These are phyloP conservation scores for Dillenia suffruticosa DNA, from an alignment of 164 flowering plant genomes.

Conservation along the genomic window DNA sequence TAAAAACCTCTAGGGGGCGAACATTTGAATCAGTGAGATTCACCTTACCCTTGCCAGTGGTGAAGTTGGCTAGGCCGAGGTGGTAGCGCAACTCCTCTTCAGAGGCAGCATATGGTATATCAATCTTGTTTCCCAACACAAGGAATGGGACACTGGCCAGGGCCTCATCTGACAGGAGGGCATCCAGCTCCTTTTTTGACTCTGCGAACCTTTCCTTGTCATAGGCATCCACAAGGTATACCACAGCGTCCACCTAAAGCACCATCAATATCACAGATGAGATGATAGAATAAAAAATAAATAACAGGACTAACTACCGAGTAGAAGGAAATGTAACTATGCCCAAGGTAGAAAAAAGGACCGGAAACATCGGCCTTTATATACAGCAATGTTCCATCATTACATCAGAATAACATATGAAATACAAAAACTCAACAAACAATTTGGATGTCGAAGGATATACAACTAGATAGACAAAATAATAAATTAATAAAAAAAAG, in stretches of 20 bases:
- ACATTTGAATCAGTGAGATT: constrained; percentile 38
- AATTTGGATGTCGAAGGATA: no score
- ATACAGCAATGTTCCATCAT: no score
- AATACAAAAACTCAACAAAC: no score
- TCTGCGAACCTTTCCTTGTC: constrained; percentile 74
- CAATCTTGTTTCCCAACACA: constrained; percentile 50
- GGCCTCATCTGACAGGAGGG: constrained; percentile 61
- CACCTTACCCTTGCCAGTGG: constrained; percentile 69
- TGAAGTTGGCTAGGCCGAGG: constrained; percentile 50
- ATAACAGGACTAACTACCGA: background rate
- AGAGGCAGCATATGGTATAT: constrained; percentile 65
- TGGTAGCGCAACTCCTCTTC: constrained; percentile 52
- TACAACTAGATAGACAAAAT: no score
- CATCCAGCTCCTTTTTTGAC: constrained; percentile 65
- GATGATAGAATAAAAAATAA: background rate
- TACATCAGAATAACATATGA: no score
- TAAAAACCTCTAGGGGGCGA: constrained; percentile 59
- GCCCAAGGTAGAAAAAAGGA: no score
- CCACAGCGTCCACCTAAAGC: constrained; percentile 63
- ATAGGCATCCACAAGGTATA: constrained; percentile 64
- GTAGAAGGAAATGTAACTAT: no score
- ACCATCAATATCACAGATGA: background rate
- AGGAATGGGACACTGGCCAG: constrained; percentile 53
- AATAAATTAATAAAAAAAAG: no score
- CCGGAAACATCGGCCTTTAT: no score